These are phyloP conservation scores for Heliocybe sulcata DNA, from an alignment of 1,284 basidiomycete genomes.

Conservation along the genomic window DNA sequence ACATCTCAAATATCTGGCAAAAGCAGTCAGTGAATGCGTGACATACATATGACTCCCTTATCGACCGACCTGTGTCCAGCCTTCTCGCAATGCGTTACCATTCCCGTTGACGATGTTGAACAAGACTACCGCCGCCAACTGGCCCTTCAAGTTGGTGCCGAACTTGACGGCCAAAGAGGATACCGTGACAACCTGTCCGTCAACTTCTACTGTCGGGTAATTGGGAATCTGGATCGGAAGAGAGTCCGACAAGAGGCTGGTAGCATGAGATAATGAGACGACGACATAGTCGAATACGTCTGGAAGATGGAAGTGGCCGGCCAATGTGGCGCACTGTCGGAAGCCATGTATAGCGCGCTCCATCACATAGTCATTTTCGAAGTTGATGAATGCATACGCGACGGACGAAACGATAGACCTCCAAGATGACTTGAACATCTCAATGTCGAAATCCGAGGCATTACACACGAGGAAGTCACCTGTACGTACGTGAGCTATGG, in stretches of 20 bases:
- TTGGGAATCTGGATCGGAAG: slow-evolving; percentile 71
- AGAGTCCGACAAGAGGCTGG: slow-evolving; percentile 72
- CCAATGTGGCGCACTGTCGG: slow-evolving; percentile 92
- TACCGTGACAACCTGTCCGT: slow-evolving; percentile 83
- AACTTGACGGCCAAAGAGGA: slow-evolving; percentile 92
- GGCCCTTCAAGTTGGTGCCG: slow-evolving; percentile 93
- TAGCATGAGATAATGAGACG: slow-evolving; percentile 84
- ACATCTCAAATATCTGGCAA: slow-evolving; percentile 91
- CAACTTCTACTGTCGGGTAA: slow-evolving; percentile 90
- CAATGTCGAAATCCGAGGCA: slow-evolving; percentile 75
- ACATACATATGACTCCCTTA: background rate
- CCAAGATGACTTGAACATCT: slow-evolving; percentile 94
- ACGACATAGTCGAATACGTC: slow-evolving; percentile 98
- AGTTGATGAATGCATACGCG: slow-evolving; percentile 90
- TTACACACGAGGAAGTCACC: slow-evolving; percentile 78
- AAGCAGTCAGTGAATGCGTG: background rate
- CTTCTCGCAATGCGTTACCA: slow-evolving; percentile 89
- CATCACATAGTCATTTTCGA: slow-evolving; percentile 95
- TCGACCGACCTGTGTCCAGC: slow-evolving; percentile 78
- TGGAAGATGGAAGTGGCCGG: slow-evolving; percentile 82
- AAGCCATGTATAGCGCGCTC: slow-evolving; percentile 94
- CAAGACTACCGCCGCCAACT: slow-evolving; percentile 93
- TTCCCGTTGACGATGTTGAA: slow-evolving; percentile 99
- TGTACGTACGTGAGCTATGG: slow-evolving; percentile 21
- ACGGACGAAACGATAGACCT: slow-evolving; percentile 87